Percentiles rank a stretch among this genome's conserved stretches.
Conservation (phyloP, 305 asterid species). For the Plantago coronopus region DNA sequence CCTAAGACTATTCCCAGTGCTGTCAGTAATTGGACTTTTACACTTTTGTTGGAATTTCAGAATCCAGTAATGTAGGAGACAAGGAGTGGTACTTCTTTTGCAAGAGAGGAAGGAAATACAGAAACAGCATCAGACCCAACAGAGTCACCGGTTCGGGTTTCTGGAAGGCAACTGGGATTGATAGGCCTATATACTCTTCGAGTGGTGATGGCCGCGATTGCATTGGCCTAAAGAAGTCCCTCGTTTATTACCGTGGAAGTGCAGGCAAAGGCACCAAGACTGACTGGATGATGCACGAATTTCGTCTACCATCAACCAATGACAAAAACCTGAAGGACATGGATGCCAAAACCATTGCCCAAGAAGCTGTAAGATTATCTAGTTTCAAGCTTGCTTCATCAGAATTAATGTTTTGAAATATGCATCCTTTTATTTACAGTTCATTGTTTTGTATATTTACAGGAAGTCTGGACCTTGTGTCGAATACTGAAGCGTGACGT, state of each 20-base stretch:
- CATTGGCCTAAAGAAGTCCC: slow-evolving; percentile 50
- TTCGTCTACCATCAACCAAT: slow-evolving; percentile 36
- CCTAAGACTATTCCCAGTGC: no score
- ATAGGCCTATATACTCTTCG: slow-evolving; percentile 34
- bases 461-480: slow-evolving; percentile 57
- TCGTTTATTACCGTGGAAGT: slow-evolving; percentile 39
- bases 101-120: slow-evolving; percentile 49
- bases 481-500: slow-evolving; percentile 35
- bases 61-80: slow-evolving; percentile 16
- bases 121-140: slow-evolving; percentile 51
- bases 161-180: slow-evolving; percentile 67
- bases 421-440: not conserved
- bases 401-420: not conserved
- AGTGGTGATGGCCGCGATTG: slow-evolving; percentile 18
- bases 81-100: slow-evolving; percentile 36
- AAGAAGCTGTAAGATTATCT: slow-evolving; percentile 29
- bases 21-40: no score
- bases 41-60: slow-evolving; percentile 7
- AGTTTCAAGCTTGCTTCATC: not conserved
- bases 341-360: slow-evolving; percentile 19
- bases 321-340: not conserved
- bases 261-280: slow-evolving; percentile 53
- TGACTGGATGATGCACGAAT: slow-evolving; percentile 66
- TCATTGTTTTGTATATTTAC: slow-evolving; percentile 5
- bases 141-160: slow-evolving; percentile 55